Evolutionary conservation across 2,329 filamentous ascomycete species (phyloP).

Genomic region (Pezicula neosporulosa): DNA sequence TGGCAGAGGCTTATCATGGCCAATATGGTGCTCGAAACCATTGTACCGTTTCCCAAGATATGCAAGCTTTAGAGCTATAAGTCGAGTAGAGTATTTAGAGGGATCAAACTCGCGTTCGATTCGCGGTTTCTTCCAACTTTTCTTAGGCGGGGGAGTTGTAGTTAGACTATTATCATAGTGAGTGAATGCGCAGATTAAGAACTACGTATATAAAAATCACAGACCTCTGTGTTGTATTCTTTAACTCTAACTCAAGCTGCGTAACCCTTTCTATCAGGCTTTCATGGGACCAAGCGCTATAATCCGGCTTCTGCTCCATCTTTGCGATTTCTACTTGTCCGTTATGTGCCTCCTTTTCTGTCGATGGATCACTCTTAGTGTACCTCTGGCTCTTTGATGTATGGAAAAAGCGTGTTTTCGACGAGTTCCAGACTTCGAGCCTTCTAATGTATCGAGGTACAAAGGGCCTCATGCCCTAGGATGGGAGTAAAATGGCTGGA

Average conservation of each 20-base stretch:
- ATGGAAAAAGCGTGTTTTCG: constrained; percentile 1
- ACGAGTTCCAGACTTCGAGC: constrained; percentile 5
- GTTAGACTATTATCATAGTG: background rate
- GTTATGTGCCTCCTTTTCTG: constrained; percentile 9
- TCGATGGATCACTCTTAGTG: constrained; percentile 10
- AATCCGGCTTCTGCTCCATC: constrained; percentile 36
- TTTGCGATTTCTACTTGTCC: constrained; percentile 10
- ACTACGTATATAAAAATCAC: constrained; percentile 15
- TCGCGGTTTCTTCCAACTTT: constrained; percentile 30
- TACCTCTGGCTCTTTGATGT: constrained; percentile 14
- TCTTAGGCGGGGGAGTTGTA: constrained; percentile 34
- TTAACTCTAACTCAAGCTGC: constrained; percentile 63
- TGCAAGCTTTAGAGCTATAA: constrained; percentile 88
- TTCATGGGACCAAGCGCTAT: constrained; percentile 65
- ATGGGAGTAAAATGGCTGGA: too few species aligned
- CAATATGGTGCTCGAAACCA: constrained; percentile 83
- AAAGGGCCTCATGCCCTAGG: constrained; percentile 11
- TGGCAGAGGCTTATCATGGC: constrained; percentile 64
- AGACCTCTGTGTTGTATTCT: constrained; percentile 38
- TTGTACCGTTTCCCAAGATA: constrained; percentile 91
- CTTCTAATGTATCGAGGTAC: constrained; percentile 2
- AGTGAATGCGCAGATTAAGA: background rate
- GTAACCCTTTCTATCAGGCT: constrained; percentile 66
- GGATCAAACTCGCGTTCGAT: constrained; percentile 56
- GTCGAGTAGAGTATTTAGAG: constrained; percentile 75